Conservation (phyloP, 2,329 filamentous ascomycete species). For the Didymella keratinophila region DNA sequence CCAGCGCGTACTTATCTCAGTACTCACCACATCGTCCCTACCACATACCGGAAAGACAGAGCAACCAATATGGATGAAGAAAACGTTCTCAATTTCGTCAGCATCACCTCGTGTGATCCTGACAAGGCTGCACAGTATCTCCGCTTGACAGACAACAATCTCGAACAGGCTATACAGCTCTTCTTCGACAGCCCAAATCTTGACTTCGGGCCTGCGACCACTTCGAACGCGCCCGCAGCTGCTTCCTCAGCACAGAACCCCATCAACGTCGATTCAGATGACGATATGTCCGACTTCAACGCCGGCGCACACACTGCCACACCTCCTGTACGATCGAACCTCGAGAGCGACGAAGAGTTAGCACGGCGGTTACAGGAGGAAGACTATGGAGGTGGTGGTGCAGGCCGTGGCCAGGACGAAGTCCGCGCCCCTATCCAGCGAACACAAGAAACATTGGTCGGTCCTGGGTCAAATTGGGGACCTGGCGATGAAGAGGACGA, state of each 20-base stretch:
- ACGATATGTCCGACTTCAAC: constrained; percentile 65
- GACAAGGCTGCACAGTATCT: constrained; percentile 83
- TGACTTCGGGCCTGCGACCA: constrained; percentile 55
- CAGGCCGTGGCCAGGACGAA: constrained; percentile 59
- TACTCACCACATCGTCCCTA: constrained; percentile 1
- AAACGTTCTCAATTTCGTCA: constrained; percentile 76
- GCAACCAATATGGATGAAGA: constrained; percentile 56
- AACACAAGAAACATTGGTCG: constrained; percentile 90
- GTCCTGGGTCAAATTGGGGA: constrained; percentile 67
- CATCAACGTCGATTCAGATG: constrained; percentile 80
- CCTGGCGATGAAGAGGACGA: constrained; percentile 58
- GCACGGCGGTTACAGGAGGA: constrained; percentile 91
- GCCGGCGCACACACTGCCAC: constrained; percentile 43
- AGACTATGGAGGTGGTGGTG: constrained; percentile 70
- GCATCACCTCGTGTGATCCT: constrained; percentile 78
- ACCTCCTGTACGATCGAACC: constrained; percentile 44
- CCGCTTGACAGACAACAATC: constrained; percentile 81
- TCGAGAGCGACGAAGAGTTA: constrained; percentile 93
- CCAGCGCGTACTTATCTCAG: constrained; percentile 12
- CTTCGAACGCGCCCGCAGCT: constrained; percentile 48
- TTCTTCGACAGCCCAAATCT: constrained; percentile 89
- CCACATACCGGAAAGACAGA: constrained; percentile 14
- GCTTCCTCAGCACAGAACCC: constrained; percentile 59
- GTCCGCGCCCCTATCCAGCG: constrained; percentile 90
- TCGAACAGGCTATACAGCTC: constrained; percentile 85